These are phyloP conservation scores for Fragaria iinumae DNA, from an alignment of 306 rosid species.

Conservation along the genomic window DNA sequence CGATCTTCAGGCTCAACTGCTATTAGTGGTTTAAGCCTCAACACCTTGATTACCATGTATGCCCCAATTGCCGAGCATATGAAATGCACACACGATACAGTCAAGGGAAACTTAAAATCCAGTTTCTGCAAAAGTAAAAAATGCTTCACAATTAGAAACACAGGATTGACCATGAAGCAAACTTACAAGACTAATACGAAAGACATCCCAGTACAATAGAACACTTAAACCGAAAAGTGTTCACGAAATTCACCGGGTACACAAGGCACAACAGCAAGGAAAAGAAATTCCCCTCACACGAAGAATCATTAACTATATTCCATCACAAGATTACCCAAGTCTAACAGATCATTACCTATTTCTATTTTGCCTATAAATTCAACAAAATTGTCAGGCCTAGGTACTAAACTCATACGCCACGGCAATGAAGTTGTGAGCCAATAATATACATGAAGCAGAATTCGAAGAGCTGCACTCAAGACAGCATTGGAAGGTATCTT, in stretches of 20 bases:
- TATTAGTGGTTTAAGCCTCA: conserved; percentile 85
- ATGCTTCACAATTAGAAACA: conserved; percentile 12
- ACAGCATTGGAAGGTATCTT: not conserved
- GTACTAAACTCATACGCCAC: no score
- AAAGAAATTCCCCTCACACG: not conserved
- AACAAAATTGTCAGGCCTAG: not conserved
- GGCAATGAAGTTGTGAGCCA: not conserved
- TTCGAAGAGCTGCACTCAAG: not conserved
- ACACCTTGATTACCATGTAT: conserved; percentile 69
- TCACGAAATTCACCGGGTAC: not conserved
- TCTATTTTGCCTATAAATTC: not conserved
- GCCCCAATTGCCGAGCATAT: conserved; percentile 92
- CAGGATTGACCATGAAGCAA: not conserved
- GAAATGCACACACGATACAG: conserved; percentile 88
- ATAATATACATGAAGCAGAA: not conserved
- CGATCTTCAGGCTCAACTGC: conserved; percentile 85
- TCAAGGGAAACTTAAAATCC: conserved; percentile 93
- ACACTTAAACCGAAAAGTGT: not conserved
- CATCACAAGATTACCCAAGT: not conserved
- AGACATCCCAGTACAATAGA: not conserved
- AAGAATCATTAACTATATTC: not conserved
- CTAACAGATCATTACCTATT: not conserved
- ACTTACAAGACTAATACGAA: not conserved
- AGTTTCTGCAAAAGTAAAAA: conserved; percentile 55
- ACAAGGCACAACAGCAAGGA: not conserved